Percentiles rank a stretch among this genome's conserved stretches.
phyloP scores from a whole-genome alignment of 495 filamentous ascomycete species.

The Aspergillus avenaceus region DNA sequence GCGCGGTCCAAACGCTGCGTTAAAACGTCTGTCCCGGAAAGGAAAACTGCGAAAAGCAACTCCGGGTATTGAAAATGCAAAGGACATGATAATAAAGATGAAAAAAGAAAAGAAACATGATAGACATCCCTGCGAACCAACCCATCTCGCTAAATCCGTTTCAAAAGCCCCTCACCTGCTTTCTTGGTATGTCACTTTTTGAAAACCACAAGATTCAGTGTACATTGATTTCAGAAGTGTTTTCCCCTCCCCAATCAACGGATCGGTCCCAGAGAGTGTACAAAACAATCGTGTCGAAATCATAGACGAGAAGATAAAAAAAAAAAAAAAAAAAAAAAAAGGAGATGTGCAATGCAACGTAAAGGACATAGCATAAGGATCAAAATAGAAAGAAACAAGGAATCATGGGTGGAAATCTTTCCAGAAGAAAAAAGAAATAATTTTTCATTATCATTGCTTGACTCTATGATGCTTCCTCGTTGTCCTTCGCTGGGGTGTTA shows the following conservation, averaged over 20 bases:
- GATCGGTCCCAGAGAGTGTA: neutral
- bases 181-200: conserved; percentile 6
- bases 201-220: conserved; percentile 15
- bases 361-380: conserved; percentile 20
- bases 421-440: conserved; percentile 36
- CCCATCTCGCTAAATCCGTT: conserved; percentile 17
- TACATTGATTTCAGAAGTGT: conserved; percentile 20
- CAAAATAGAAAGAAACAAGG: conserved; percentile 17
- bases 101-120: conserved; percentile 10
- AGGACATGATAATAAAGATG: conserved; percentile 8
- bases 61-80: conserved; percentile 16
- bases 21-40: neutral
- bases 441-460: conserved; percentile 45
- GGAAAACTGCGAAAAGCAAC: neutral
- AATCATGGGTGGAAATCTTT: conserved; percentile 33
- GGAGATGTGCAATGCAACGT: conserved; percentile 18
- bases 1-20: neutral
- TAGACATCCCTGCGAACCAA: conserved; percentile 15
- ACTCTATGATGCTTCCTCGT: conserved; percentile 45
- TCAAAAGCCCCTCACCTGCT: conserved; percentile 6
- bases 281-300: conserved; percentile 26
- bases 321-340: too few species aligned
- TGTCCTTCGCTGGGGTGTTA: conserved; percentile 47
- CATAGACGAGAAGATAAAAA: conserved; percentile 27
- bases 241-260: conserved; percentile 14